Evolutionary conservation across 1,284 basidiomycete genomes (phyloP).

Genomic region (Cryptococcus depauperatus): DNA sequence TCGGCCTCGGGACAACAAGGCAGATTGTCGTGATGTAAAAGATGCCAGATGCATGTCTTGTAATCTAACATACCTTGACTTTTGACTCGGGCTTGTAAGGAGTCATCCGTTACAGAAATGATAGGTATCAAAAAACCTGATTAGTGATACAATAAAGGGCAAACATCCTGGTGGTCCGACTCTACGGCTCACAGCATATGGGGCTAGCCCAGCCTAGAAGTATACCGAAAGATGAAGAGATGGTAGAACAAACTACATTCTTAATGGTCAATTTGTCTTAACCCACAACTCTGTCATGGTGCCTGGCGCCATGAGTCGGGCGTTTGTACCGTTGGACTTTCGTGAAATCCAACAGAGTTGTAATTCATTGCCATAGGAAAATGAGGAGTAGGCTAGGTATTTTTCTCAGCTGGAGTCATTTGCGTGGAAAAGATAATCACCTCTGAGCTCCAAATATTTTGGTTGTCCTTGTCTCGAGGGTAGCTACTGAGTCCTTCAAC

Average conservation of each 20-base stretch:
- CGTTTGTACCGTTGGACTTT: slow-evolving; percentile 1
- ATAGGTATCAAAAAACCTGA: too few relatives aligned
- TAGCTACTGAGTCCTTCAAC: slow-evolving; percentile 12
- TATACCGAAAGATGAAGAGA: neutral
- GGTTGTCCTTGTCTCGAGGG: slow-evolving; percentile 6
- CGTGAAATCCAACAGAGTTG: slow-evolving; percentile 7
- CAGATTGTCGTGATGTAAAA: too few relatives aligned
- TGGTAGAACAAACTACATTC: neutral
- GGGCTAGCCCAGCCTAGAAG: neutral
- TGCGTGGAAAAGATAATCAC: neutral
- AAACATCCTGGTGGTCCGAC: too few relatives aligned
- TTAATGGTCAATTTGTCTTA: neutral
- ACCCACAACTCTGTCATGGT: neutral
- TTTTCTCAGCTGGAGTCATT: neutral
- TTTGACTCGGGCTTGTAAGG: too few relatives aligned
- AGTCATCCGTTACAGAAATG: too few relatives aligned
- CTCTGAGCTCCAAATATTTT: slow-evolving; percentile 7
- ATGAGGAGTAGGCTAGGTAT: neutral
- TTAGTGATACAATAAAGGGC: too few relatives aligned
- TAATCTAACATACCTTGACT: too few relatives aligned
- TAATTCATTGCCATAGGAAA: neutral
- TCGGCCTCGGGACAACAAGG: too few relatives aligned
- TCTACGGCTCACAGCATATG: too few relatives aligned
- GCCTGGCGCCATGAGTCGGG: slow-evolving; percentile 14
- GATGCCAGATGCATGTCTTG: too few relatives aligned